These are phyloP conservation scores for Marasmius oreades DNA, from an alignment of 1,284 basidiomycete genomes.

Conservation along the genomic window DNA sequence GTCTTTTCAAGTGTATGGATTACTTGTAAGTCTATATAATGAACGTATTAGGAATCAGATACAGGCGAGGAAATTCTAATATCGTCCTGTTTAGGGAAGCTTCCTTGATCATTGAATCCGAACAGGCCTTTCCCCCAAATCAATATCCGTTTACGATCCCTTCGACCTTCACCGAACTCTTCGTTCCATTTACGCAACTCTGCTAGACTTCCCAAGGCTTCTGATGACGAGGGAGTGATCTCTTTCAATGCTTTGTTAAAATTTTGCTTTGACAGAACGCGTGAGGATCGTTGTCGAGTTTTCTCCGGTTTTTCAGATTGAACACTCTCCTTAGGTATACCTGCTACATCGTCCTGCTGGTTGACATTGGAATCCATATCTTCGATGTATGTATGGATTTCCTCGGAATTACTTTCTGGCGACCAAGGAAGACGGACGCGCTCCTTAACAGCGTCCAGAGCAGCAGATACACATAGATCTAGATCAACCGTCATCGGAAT, in stretches of 20 bases:
- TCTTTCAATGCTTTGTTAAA: constrained; percentile 82
- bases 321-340: background rate
- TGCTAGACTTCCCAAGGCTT: constrained; percentile 72
- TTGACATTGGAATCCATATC: background rate
- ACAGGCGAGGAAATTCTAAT: constrained; percentile 30
- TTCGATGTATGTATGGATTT: constrained; percentile 14
- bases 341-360: background rate
- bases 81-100: constrained; percentile 36
- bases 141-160: constrained; percentile 53
- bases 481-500: constrained; percentile 1
- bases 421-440: constrained; percentile 75
- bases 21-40: constrained; percentile 6
- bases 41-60: background rate
- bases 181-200: constrained; percentile 90
- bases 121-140: constrained; percentile 76
- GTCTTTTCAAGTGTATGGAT: background rate
- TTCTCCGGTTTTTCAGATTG: background rate
- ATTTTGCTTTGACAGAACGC: constrained; percentile 57
- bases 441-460: constrained; percentile 86
- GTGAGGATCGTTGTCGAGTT: constrained; percentile 20
- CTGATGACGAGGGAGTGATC: constrained; percentile 84
- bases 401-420: constrained; percentile 15
- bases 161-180: constrained; percentile 82
- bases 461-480: constrained; percentile 90
- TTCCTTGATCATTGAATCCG: constrained; percentile 56